Evolutionary conservation across 2,329 filamentous ascomycete species (phyloP), one percentile per base, ranked within the genome.

Genomic region (Microcyclospora pomicola): DNA sequence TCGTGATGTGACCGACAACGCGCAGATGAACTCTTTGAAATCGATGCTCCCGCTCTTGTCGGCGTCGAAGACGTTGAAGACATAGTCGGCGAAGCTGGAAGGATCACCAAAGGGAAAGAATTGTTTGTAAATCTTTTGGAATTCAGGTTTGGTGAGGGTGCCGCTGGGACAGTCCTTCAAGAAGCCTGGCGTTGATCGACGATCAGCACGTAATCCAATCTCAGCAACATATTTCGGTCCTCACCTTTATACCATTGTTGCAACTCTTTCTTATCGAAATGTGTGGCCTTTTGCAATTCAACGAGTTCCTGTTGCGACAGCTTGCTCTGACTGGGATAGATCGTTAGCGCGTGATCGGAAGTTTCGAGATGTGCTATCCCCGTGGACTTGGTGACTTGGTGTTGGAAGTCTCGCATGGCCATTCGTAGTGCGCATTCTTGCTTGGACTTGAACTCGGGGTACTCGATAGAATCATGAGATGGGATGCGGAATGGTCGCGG

Each of bases 181-280:
- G 68, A 98, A 96, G 47, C 88, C 88, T 95, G 54, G 33, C 54
- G 9, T 7, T 7, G 30, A 31, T 5, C 30, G 9, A 31, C 12
- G 30, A 31, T n/a, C 30, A 31, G 12, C 14, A 31, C 19, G 19
- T 4, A 24, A 24, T 5, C 7, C 7, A 24, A 24, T 7, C 7
- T 7, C 19, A 24, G 19, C 19, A 24, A 24, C 19, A 24, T 7
- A 7, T 24, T 7, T 5, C 4, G 19, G 15, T 28, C 27, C 76
- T 47, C 64, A 94, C 91, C 91, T 73, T 96, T 96, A 67, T 98
- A 96, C 91, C 91, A 98, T 77, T 96, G 88, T 63, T 98, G 91
- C 59, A 98, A 66, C 66, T 98, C 91, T 71, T 96, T 96, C 79
- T 95, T 95, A 66, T 98, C 91, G 59, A 98, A 98, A 65, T 96